Base-by-base conservation (phyloP, 495 filamentous ascomycete genomes). In the Hypomontagnella monticulosa region DNA sequence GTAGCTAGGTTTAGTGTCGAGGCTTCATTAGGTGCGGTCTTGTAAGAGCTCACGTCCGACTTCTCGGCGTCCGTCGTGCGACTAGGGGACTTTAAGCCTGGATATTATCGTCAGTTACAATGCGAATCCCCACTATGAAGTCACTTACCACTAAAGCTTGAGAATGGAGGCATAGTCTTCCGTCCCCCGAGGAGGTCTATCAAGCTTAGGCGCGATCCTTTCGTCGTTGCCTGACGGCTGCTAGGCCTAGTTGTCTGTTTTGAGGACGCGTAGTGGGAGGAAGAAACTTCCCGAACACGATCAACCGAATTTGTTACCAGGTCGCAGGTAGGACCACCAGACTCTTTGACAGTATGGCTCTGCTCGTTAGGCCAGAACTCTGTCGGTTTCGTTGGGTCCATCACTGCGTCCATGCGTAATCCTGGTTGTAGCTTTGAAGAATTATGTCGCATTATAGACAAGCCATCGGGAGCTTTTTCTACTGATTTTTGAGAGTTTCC, bases 21-120 rank as follows among this genome's bases (percentile, higher is more conserved):
- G 12, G 46, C 63, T 48, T 63, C 49, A 34, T 69, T 70, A 16
- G 54, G 56, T 36, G 70, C 72, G 12, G 67, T 73, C 58, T 60
- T 67, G 42, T 75, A 73, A 16, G 71, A 73, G 33, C 71, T 73
- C 11, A 41, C 41, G 10, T 70, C 71, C 36, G 73, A 75, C 14
- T 56, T 73, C 42, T 73, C 71, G 1, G 70, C 70, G 16, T 69
- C 65, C 11, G 68, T 63, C 6, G 64, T 47, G 32, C 69, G 68
- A 19, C 62, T 61, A 5, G 69, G 60, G 14, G 38, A 63, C 49
- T 50, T 56, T 32, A 63, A 33, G 12, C 60, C 71, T 73, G 50
- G 20, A 4, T 7, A 43, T 30, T 3, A 44, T 47, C 19, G 32
- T 68, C 20, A 74, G 57, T 33, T 23, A 19, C n/a, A 5, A 34